Conservation (phyloP, 768 basidiomycete genomes). For the Tricholoma hemisulphureum region DNA sequence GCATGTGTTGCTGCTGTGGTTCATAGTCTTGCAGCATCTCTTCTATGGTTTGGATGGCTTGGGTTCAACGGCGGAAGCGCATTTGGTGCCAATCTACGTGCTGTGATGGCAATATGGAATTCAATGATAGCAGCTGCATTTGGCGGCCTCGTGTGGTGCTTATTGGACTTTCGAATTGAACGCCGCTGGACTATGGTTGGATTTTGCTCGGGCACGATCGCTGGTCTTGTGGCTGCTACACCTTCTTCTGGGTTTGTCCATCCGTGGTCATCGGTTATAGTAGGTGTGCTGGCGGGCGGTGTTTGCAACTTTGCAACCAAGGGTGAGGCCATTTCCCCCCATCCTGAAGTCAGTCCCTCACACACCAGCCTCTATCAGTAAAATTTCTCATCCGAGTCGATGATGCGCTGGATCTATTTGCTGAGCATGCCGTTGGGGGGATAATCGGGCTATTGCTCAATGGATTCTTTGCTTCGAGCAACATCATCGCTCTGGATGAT, state of each 20-base stretch:
- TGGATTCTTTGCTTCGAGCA: constrained; percentile 68
- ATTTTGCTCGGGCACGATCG: constrained; percentile 90
- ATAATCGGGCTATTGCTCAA: constrained; percentile 72
- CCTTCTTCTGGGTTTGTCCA: constrained; percentile 83
- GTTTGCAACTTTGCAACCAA: constrained; percentile 85
- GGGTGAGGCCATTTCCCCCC: constrained; percentile 39
- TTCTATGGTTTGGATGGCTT: constrained; percentile 86
- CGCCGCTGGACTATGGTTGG: constrained; percentile 87
- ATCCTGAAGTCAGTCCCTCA: neutral
- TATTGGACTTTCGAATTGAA: constrained; percentile 77
- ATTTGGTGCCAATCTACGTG: constrained; percentile 84
- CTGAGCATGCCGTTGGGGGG: constrained; percentile 86
- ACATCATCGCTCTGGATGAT: constrained; percentile 67
- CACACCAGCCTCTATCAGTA: constrained; percentile 38
- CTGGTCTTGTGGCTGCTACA: constrained; percentile 85
- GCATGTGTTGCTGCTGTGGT: neutral
- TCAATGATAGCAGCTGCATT: constrained; percentile 84
- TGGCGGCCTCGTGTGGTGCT: constrained; percentile 80
- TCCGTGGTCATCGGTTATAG: constrained; percentile 72
- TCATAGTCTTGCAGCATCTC: constrained; percentile 43
- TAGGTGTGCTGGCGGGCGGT: constrained; percentile 70
- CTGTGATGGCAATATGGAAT: constrained; percentile 83
- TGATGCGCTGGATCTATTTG: constrained; percentile 90
- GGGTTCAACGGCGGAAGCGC: constrained; percentile 93
- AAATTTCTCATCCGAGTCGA: constrained; percentile 73